Evolutionary conservation across 164 flowering plant species (phyloP).

Genomic region (Tetrastigma voinierianum): DNA sequence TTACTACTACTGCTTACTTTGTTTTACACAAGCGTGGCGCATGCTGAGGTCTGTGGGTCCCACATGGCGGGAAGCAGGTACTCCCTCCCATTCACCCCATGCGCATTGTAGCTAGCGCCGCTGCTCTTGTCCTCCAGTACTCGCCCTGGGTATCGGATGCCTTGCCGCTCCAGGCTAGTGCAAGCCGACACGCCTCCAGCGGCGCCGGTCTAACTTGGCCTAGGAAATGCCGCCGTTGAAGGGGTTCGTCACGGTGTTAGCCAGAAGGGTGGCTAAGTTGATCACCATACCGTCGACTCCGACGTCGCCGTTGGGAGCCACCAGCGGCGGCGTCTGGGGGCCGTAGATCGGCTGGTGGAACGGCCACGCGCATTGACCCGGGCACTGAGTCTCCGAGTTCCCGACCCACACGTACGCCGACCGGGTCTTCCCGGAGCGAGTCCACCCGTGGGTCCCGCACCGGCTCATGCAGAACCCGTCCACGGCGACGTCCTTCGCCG

Average conservation of each 20-base stretch:
- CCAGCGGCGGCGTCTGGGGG: constrained; percentile 70
- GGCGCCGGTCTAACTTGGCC: no score
- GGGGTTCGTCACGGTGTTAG: constrained; percentile 81
- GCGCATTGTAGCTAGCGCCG: constrained; percentile 80
- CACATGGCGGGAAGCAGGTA: constrained; percentile 81
- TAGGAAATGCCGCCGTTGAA: constrained; percentile 59
- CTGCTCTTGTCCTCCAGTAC: constrained; percentile 50
- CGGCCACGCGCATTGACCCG: constrained; percentile 94
- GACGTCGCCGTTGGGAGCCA: constrained; percentile 79
- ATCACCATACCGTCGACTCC: constrained; percentile 89
- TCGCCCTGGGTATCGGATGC: constrained; percentile 68
- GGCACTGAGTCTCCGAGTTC: constrained; percentile 77
- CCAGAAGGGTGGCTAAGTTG: constrained; percentile 68
- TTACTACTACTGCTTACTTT: no score
- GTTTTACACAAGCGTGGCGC: constrained; percentile 57
- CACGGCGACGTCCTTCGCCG: constrained; percentile 63
- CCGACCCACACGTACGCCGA: constrained; percentile 77
- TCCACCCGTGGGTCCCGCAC: constrained; percentile 30
- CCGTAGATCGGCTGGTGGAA: constrained; percentile 84
- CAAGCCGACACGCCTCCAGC: constrained; percentile 79
- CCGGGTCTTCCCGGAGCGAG: constrained; percentile 11
- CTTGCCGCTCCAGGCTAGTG: constrained; percentile 77
- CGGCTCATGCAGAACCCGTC: constrained; percentile 35
- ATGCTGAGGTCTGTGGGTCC: constrained; percentile 65
- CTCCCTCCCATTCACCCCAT: constrained; percentile 59